Percentiles rank a stretch among this genome's conserved stretches.
These are phyloP conservation scores for Eruca vesicaria DNA, from an alignment of 441 rosid species.

Conservation along the genomic window DNA sequence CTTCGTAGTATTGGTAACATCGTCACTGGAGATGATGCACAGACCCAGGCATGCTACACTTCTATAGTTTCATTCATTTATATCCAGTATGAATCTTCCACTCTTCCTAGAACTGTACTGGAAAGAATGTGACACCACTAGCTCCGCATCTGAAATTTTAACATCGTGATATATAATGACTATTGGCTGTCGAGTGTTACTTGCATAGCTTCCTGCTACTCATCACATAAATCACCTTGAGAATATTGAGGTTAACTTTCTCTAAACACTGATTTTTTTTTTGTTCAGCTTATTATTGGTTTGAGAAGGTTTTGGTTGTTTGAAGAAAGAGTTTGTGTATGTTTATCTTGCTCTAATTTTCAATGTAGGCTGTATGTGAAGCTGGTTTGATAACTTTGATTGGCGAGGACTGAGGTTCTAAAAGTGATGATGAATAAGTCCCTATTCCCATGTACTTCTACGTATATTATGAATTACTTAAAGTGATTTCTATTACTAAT, in stretches of 20 bases:
- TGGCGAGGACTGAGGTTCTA: too few species aligned
- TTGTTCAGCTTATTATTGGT: neutral
- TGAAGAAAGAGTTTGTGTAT: neutral
- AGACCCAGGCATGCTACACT: conserved; percentile 45
- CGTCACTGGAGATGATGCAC: too few species aligned
- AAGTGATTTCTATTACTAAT: too few species aligned
- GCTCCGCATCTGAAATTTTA: neutral
- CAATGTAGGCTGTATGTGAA: conserved; percentile 50
- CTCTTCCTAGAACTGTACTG: neutral
- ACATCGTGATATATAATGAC: neutral
- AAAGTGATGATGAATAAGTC: too few species aligned
- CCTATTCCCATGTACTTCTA: too few species aligned
- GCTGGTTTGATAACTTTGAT: conserved; percentile 64
- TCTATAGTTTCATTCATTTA: neutral
- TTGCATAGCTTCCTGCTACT: neutral
- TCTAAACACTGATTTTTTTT: neutral
- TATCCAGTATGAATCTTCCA: neutral
- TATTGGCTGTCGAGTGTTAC: neutral
- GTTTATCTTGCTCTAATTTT: neutral
- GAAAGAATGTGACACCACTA: neutral
- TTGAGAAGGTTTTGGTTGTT: neutral
- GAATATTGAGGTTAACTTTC: conserved; percentile 19
- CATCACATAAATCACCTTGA: neutral
- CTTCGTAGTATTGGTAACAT: conserved; percentile 66
- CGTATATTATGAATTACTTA: too few species aligned